Base-by-base conservation (phyloP, 116 monocot species). In the Cymodocea nodosa region DNA sequence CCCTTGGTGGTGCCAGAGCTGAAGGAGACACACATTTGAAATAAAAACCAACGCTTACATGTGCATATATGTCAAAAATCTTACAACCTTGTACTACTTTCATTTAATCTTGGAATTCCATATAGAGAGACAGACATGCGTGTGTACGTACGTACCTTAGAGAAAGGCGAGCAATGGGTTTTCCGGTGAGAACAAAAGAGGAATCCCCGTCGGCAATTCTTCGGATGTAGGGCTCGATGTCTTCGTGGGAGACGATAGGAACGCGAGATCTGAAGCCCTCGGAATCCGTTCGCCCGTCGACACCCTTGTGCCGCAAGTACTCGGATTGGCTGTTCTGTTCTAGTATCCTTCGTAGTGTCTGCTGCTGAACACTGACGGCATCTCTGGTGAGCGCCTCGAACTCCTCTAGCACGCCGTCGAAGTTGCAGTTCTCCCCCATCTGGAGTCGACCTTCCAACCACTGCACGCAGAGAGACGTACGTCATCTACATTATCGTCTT, bases 1-100 rank as follows among this genome's bases (percentile, higher is more conserved):
- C 95, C 95, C 68, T 85, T 77, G 1, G 95, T 90, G 9, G 90
- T 95, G 15, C 95, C 95, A 51, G 95, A 95, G 68, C 95, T 95
- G 73, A 22, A 64, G 5, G 19, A 50, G 5, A 23, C 2, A 37
- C 2, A 37, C 37, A 2, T 6, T 4, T 37, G n/a, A n/a, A 37
- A 4, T 24, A 12, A 34, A 35, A 51, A n/a, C 18, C 24, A 52
- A 52, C 4, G 16, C 10, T 15, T 13, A 18, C 6, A 13, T 16
- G n/a, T 52, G 16, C 11, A 15, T 4, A 52, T 18, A 52, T 52
- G 16, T 4, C 52, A 52, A 4, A 15, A 52, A 9, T 15, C 12
- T 15, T 37, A 52, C 52, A 4, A 15, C 12, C 2, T n/a, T n/a
- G n/a, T n/a, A n/a, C n/a, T n/a, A n/a, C n/a, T n/a, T n/a, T n/a